These are phyloP conservation scores for Zygnema cylindricum DNA, from an alignment of 139 green algal genomes.

Conservation along the genomic window DNA sequence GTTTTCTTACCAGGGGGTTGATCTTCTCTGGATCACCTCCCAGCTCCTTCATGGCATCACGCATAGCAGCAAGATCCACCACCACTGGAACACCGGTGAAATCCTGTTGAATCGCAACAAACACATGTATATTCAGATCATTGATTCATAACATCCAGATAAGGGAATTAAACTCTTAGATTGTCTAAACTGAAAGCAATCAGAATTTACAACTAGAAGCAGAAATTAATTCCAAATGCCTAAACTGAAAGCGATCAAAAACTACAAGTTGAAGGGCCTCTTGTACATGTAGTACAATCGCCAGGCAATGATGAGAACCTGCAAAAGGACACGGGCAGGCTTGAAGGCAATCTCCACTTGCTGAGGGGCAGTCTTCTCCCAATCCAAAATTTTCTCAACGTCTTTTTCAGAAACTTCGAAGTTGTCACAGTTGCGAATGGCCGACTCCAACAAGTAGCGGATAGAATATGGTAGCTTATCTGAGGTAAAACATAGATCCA, in stretches of 20 bases:
- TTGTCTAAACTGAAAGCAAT: too few species aligned
- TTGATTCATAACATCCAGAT: too few species aligned
- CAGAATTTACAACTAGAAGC: too few species aligned
- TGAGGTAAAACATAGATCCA: conserved; percentile 21
- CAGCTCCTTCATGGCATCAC: conserved; percentile 60
- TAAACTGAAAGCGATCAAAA: too few species aligned
- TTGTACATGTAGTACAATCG: too few species aligned
- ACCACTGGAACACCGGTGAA: conserved; percentile 65
- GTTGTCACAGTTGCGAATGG: conserved; percentile 63
- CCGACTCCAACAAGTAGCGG: conserved; percentile 57
- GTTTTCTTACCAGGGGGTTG: conserved; percentile 60
- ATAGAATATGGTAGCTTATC: conserved; percentile 64
- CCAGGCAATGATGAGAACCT: too few species aligned
- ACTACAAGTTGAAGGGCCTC: too few species aligned
- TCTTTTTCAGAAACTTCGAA: conserved; percentile 57
- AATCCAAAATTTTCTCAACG: conserved; percentile 63
- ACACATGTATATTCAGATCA: too few species aligned
- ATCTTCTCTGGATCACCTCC: conserved; percentile 62
- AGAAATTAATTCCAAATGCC: too few species aligned
- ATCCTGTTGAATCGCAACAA: conserved; percentile 53
- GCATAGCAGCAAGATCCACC: conserved; percentile 67
- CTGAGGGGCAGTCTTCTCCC: conserved; percentile 62
- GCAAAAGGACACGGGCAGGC: conserved; percentile 61
- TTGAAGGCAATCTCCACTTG: conserved; percentile 66
- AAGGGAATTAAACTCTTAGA: too few species aligned